Percentiles rank a stretch among this genome's conserved stretches.
Conservation (phyloP, 1,139 yeast species). For the Dujonia santamariae region DNA sequence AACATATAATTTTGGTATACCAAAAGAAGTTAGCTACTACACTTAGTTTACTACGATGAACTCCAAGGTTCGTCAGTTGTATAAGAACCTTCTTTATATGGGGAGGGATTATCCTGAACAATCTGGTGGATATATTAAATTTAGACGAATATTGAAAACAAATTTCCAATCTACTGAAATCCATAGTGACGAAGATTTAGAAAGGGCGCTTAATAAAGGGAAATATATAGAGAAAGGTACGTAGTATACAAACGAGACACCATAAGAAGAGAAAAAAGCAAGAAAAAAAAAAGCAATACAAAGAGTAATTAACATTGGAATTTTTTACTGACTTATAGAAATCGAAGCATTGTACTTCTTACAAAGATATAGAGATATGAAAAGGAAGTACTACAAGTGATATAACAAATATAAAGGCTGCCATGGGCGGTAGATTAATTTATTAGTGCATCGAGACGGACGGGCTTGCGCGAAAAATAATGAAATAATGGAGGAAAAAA, state of each 20-base stretch:
- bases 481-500: too few species aligned
- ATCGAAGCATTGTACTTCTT: constrained; percentile 32
- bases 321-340: constrained; percentile 19
- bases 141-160: constrained; percentile 18
- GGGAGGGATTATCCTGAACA: constrained; percentile 34
- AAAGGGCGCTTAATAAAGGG: constrained; percentile 28
- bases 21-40: constrained; percentile 2
- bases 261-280: background rate
- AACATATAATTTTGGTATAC: too few species aligned
- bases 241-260: constrained; percentile 7
- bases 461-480: too few species aligned
- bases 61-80: constrained; percentile 27
- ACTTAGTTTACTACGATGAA: constrained; percentile 26
- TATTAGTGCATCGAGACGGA: too few species aligned
- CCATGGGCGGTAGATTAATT: background rate
- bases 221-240: constrained; percentile 28
- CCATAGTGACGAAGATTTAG: constrained; percentile 17
- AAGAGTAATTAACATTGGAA: too few species aligned
- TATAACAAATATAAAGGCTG: background rate
- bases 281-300: background rate
- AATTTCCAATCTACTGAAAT: constrained; percentile 17
- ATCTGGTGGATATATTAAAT: constrained; percentile 27
- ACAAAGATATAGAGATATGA: constrained; percentile 29
- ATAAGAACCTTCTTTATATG: constrained; percentile 30
- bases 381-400: constrained; percentile 23